phyloP scores from a whole-genome alignment of 768 basidiomycete species.

The Russula emetica region DNA sequence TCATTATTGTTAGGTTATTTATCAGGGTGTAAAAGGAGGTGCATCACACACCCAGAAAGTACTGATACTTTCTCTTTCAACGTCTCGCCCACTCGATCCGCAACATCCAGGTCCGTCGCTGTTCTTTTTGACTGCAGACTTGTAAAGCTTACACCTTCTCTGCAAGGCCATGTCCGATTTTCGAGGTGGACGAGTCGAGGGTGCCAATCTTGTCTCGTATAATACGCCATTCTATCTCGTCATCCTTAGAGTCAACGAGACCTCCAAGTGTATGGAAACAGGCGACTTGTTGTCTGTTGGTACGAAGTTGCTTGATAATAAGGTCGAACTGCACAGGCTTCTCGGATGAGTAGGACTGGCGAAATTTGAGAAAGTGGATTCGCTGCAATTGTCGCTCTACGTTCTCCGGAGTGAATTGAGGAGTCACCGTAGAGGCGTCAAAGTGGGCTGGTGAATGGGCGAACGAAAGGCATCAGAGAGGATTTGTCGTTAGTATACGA shows the following conservation, averaged over 20 bases:
- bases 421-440: slow-evolving; percentile 60
- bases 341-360: slow-evolving; percentile 86
- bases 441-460: neutral
- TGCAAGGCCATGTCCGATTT: slow-evolving; percentile 80
- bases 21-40: slow-evolving; percentile 29
- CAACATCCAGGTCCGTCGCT: slow-evolving; percentile 85
- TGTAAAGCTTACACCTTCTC: slow-evolving; percentile 85
- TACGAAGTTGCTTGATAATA: slow-evolving; percentile 88
- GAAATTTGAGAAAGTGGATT: slow-evolving; percentile 83
- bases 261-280: slow-evolving; percentile 81
- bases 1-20: slow-evolving; percentile 29
- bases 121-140: slow-evolving; percentile 83
- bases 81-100: slow-evolving; percentile 89
- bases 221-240: slow-evolving; percentile 90
- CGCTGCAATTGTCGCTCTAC: slow-evolving; percentile 89
- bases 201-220: slow-evolving; percentile 88
- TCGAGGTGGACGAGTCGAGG: slow-evolving; percentile 81
- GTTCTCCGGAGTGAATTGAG: slow-evolving; percentile 72
- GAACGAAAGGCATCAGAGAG: neutral
- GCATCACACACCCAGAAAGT: slow-evolving; percentile 73
- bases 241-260: slow-evolving; percentile 93
- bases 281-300: slow-evolving; percentile 80
- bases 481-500: neutral
- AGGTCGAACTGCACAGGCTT: slow-evolving; percentile 94
- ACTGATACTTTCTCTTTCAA: slow-evolving; percentile 89